phyloP scores from a whole-genome alignment of 106 monocot species.

The Dendrobium nobile region DNA sequence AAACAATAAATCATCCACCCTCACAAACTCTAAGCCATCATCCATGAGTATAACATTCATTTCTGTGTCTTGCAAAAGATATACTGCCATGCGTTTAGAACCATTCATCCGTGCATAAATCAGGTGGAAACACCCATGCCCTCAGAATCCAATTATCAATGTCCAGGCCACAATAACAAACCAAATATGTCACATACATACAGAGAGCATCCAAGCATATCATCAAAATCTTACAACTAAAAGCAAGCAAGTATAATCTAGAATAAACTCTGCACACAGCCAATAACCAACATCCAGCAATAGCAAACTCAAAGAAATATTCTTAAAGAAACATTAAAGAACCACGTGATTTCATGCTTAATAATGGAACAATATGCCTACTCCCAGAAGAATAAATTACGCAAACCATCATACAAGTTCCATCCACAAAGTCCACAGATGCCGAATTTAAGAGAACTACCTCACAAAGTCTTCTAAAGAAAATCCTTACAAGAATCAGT shows the following conservation, averaged over 20 bases:
- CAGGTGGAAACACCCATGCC: neutral
- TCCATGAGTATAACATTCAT: conserved; percentile 4
- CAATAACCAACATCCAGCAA: neutral
- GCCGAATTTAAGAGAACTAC: neutral
- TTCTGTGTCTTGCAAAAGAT: neutral
- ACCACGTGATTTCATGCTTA: neutral
- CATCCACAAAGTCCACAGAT: conserved; percentile 9
- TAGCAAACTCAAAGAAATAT: neutral
- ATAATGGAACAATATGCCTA: neutral
- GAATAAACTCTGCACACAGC: neutral
- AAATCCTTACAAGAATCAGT: conserved; percentile 8
- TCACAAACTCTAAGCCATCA: neutral
- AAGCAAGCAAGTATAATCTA: neutral
- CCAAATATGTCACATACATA: neutral
- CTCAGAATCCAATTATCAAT: neutral
- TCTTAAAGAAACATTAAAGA: neutral
- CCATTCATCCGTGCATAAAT: neutral
- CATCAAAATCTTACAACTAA: neutral
- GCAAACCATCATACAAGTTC: neutral
- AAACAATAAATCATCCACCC: neutral
- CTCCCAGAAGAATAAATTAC: neutral
- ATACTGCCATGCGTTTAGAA: neutral
- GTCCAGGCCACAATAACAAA: neutral
- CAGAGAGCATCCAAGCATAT: neutral
- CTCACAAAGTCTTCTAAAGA: neutral